Conservation (phyloP, 768 basidiomycete species). For the Macrocybe gigantea region DNA sequence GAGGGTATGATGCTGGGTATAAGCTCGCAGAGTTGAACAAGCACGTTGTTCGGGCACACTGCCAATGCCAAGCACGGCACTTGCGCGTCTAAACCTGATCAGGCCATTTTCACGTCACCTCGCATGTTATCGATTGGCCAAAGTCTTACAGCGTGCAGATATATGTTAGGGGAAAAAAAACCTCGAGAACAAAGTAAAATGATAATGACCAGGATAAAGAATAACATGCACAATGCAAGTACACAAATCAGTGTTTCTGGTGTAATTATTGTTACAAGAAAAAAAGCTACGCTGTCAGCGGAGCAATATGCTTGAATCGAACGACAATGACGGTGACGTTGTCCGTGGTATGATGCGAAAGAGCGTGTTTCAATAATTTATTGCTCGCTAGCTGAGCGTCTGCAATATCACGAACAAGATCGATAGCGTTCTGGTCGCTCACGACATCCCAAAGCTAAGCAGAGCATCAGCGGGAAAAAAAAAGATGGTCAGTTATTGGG, state of each 20-base stretch:
- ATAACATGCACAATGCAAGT: background rate
- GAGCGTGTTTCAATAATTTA: slow-evolving; percentile 74
- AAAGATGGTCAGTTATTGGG: slow-evolving; percentile 1
- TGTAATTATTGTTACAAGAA: background rate
- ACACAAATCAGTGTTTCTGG: background rate
- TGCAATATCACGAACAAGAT: slow-evolving; percentile 63
- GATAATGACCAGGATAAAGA: background rate
- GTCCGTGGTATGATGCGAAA: slow-evolving; percentile 86
- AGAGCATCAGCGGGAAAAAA: slow-evolving; percentile 7
- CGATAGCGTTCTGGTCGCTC: slow-evolving; percentile 85
- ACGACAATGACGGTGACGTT: slow-evolving; percentile 92
- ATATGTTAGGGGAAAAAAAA: background rate
- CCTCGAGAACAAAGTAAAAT: background rate
- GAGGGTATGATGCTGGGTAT: slow-evolving; percentile 2
- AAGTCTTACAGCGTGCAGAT: background rate
- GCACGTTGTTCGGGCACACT: too few species aligned
- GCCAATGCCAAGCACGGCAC: too few species aligned
- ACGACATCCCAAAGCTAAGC: slow-evolving; percentile 93
- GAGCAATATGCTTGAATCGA: slow-evolving; percentile 55
- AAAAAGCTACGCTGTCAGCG: slow-evolving; percentile 12
- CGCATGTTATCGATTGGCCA: too few species aligned
- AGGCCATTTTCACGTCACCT: too few species aligned
- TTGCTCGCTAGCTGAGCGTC: slow-evolving; percentile 84
- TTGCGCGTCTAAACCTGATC: too few species aligned
- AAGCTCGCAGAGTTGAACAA: too few species aligned